Base-by-base conservation (phyloP, 1,139 yeast species). In the Zhuliangozyma blackwelliae region DNA sequence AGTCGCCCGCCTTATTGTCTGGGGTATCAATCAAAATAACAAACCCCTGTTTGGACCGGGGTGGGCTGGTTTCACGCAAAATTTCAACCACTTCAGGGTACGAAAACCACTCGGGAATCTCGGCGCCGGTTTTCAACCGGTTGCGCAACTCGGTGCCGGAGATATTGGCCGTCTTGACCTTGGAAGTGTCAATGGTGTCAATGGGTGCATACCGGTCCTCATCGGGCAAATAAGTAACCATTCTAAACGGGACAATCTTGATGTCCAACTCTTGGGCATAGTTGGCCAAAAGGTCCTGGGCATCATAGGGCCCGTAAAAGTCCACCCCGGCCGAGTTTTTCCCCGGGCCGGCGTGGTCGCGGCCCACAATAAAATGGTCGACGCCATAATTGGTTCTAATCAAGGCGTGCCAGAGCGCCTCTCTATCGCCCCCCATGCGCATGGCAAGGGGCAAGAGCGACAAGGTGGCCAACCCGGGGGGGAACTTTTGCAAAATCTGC, bases 381-480 rank as follows among this genome's bases (percentile, higher is more conserved):
- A 95, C 96, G 59, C 97, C 97, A 60, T 84, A 89, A 67, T 90
- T 90, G 73, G 89, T 87, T 68, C 97, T 84, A 59, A 90, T 90
- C 57, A 90, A 84, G 21, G 97, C 96, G 61, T 90, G 97, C 97
- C 97, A 90, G 37, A 90, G 84, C 26, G 97, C 97, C 68, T 90
- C 97, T 62, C 96, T 82, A 63, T 92, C 97, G 63, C 97, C 97
- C 44, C 95, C 97, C 97, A 90, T 90, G 74, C 97, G 82, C 97
- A 90, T 90, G 34, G 97, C 97, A 53, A 90, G 73, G 12, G 97
- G 97, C 55, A 90, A 72, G 48, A 90, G 71, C 10, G 97, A 83
- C 46, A 90, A 72, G 48, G 87, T 79, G 10, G 97, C 97, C 75
- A 90, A 82, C 40, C 96, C 96, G 44, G 82, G 84, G 40, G 97